Conservation (phyloP, 257 asterid genomes). For the Primulina tabacum region DNA sequence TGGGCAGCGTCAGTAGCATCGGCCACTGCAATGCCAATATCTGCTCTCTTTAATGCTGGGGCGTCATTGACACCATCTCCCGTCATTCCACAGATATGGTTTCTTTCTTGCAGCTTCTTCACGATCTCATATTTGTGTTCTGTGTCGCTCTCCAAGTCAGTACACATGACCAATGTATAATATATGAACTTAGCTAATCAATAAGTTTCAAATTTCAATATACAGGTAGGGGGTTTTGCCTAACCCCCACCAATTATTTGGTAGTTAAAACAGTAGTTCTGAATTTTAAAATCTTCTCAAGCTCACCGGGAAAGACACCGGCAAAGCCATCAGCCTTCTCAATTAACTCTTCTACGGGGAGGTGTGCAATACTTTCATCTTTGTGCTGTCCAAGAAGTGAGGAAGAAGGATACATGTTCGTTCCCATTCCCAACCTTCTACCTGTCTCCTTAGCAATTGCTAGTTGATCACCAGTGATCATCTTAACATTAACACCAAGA, state of each 20-base stretch:
- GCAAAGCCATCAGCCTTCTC: conserved; percentile 66
- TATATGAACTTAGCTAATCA: neutral
- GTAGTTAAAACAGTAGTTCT: neutral
- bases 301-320: conserved; percentile 57
- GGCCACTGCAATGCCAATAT: conserved; percentile 58
- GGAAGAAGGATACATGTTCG: conserved; percentile 63
- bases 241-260: neutral
- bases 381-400: conserved; percentile 60
- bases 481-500: conserved; percentile 81
- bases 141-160: conserved; percentile 19
- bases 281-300: neutral
- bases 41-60: conserved; percentile 54
- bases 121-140: conserved; percentile 60
- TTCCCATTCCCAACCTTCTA: conserved; percentile 64
- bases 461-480: conserved; percentile 76
- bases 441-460: conserved; percentile 63
- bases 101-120: conserved; percentile 54
- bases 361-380: conserved; percentile 40
- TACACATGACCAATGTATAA: neutral
- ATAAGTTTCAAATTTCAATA: neutral
- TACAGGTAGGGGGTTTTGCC: neutral
- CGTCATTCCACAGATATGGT: conserved; percentile 61
- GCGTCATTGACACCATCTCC: conserved; percentile 72
- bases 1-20: conserved; percentile 64
- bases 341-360: conserved; percentile 50